These are phyloP conservation scores for Conringia planisiliqua DNA, from an alignment of 345 rosid genomes.

Conservation along the genomic window DNA sequence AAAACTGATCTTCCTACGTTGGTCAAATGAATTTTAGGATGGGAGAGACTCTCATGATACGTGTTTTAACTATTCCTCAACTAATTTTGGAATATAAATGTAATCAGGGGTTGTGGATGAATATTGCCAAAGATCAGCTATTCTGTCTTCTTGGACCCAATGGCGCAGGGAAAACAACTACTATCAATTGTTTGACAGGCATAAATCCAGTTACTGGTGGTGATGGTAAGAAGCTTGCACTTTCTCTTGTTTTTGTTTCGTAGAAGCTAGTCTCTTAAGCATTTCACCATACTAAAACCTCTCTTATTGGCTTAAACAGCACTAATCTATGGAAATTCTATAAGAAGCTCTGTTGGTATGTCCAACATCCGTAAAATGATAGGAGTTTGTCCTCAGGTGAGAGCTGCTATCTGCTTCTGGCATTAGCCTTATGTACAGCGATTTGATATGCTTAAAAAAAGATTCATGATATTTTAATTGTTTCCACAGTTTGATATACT, in stretches of 20 bases:
- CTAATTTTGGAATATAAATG: conserved; percentile 5
- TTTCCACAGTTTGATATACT: conserved; percentile 73
- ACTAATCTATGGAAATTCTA: conserved; percentile 65
- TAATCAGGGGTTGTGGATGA: conserved; percentile 76
- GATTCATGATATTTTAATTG: conserved; percentile 1
- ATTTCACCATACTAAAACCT: conserved; percentile 1
- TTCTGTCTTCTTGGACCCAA: conserved; percentile 98
- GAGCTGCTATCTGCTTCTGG: neutral
- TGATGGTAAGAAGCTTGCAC: conserved; percentile 55
- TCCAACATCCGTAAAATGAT: conserved; percentile 68
- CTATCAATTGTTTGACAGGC: conserved; percentile 82
- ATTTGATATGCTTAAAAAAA: conserved; percentile 15
- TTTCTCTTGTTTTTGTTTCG: neutral
- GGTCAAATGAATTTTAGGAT: neutral
- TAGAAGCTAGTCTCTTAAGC: neutral
- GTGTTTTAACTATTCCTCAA: neutral
- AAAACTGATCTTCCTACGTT: neutral
- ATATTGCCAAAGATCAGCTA: conserved; percentile 73
- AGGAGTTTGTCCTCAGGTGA: conserved; percentile 97
- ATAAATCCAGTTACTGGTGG: conserved; percentile 74
- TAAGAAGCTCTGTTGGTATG: conserved; percentile 80
- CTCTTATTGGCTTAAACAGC: conserved; percentile 44
- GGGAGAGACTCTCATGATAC: neutral
- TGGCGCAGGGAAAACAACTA: conserved; percentile 95
- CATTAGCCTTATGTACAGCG: neutral